Evolutionary conservation across 164 flowering plant species (phyloP), one percentile per base, ranked within the genome.

Genomic region (Chimonanthus salicifolius): DNA sequence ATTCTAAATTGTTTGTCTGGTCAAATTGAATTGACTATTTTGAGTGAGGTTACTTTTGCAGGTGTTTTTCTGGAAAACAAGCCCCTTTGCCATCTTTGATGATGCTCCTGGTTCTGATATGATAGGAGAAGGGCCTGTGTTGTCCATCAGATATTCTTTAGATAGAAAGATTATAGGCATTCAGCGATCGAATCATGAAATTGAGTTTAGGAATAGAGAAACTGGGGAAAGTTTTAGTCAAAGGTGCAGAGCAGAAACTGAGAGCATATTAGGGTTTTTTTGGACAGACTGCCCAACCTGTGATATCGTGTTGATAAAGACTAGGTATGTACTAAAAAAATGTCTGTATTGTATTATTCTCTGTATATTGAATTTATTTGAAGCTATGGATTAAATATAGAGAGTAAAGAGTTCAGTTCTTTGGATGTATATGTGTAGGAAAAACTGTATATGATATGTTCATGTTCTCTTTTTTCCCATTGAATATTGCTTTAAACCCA

Each of bases 201-300:
- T 95, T 75, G 87, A 91, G 78, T 85, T 95, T 78, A 87, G 80
- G 84, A 81, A 85, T 76, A 86, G 87, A 85, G 94, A 89, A 79
- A 87, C 87, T 9, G 86, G 87, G 72, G 83, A 84, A 64, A 80
- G 83, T 62, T 84, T 91, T 78, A 83, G 74, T 69, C 88, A 89
- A 16, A 85, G 75, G 72, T 91, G 90, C 77, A 84, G 76, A 74
- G 67, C 87, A 58, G 97, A 89, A 64, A 84, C 91, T 54, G 99
- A 90, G 82, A 86, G 84, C 74, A 90, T 95, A 75, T 80, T 92
- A 71, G 99, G 99, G 45, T 90, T 92, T 75, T 92, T 95, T 79
- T 95, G 98, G 98, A 91, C 97, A 67, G 99, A 95, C 76, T 91
- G 90, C 79, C 86, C 90, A 8, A 77, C 78, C 63, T 91, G 96